These are phyloP conservation scores for Parathielavia appendiculata DNA, from an alignment of 495 filamentous ascomycete species.

Conservation along the genomic window DNA sequence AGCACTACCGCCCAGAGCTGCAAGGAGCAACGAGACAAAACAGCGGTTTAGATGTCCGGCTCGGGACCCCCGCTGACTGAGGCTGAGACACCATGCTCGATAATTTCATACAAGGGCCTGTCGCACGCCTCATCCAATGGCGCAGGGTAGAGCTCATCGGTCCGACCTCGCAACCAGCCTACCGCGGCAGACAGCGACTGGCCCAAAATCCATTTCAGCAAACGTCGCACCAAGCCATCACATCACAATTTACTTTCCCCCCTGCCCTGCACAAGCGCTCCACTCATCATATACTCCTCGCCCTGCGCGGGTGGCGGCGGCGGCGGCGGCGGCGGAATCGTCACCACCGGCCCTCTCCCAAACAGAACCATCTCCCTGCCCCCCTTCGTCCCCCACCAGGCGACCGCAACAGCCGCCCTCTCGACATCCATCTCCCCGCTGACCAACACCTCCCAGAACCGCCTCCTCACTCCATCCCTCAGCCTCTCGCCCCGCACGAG, in stretches of 20 bases:
- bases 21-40: too few relatives aligned
- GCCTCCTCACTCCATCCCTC: slow-evolving; percentile 59
- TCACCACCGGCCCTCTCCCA: neutral
- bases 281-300: slow-evolving; percentile 42
- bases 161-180: too few relatives aligned
- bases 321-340: neutral
- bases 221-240: too few relatives aligned
- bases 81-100: too few relatives aligned
- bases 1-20: too few relatives aligned
- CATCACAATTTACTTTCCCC: slow-evolving; percentile 16
- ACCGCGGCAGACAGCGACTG: too few relatives aligned
- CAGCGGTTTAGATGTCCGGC: too few relatives aligned
- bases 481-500: slow-evolving; percentile 55
- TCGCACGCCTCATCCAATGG: too few relatives aligned
- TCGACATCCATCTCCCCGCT: slow-evolving; percentile 92
- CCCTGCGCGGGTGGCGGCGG: slow-evolving; percentile 17
- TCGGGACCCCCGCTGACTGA: too few relatives aligned
- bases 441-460: slow-evolving; percentile 81
- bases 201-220: too few relatives aligned
- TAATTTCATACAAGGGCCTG: too few relatives aligned
- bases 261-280: slow-evolving; percentile 31
- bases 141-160: too few relatives aligned
- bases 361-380: slow-evolving; percentile 39
- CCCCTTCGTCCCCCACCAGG: slow-evolving; percentile 69
- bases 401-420: slow-evolving; percentile 69